Percentiles rank a stretch among this genome's conserved stretches.
phyloP scores from a whole-genome alignment of 139 green algal genomes.

The Chlorella sp. region DNA sequence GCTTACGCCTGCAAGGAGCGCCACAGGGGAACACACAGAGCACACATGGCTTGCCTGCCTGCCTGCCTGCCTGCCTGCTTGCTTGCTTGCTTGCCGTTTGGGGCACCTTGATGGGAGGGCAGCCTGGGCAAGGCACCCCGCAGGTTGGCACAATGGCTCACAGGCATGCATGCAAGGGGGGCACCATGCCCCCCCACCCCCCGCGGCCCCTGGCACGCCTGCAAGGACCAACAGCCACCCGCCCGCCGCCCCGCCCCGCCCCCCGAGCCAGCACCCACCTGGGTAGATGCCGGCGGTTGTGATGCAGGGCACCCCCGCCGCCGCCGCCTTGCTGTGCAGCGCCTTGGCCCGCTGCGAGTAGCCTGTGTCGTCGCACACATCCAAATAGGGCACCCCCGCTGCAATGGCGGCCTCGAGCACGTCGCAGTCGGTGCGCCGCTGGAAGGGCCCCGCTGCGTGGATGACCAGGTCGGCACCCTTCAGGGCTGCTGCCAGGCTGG shows the following conservation, averaged over 20 bases:
- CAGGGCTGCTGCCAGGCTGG: conserved; percentile 37
- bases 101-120: neutral
- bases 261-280: neutral
- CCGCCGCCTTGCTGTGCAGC: conserved; percentile 65
- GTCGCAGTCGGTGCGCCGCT: conserved; percentile 58
- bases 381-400: conserved; percentile 84
- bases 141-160: neutral
- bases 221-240: neutral
- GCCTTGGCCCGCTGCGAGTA: conserved; percentile 61
- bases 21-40: neutral
- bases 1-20: conserved; percentile 61
- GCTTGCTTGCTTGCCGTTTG: no score
- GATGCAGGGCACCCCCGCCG: conserved; percentile 88
- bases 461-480: conserved; percentile 53
- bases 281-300: conserved; percentile 84
- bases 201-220: no score
- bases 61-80: no score
- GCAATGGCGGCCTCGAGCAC: conserved; percentile 86
- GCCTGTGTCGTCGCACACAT: conserved; percentile 94
- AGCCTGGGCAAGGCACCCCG: no score
- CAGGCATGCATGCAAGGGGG: neutral
- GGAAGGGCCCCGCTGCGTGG: conserved; percentile 94
- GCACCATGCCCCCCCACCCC: neutral
- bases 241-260: no score
- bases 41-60: neutral